A percentile compares a stretch with the other conserved stretches of the same genome.
These are phyloP conservation scores for Eutypa lata DNA, from an alignment of 2,329 filamentous ascomycete species.

Conservation along the genomic window DNA sequence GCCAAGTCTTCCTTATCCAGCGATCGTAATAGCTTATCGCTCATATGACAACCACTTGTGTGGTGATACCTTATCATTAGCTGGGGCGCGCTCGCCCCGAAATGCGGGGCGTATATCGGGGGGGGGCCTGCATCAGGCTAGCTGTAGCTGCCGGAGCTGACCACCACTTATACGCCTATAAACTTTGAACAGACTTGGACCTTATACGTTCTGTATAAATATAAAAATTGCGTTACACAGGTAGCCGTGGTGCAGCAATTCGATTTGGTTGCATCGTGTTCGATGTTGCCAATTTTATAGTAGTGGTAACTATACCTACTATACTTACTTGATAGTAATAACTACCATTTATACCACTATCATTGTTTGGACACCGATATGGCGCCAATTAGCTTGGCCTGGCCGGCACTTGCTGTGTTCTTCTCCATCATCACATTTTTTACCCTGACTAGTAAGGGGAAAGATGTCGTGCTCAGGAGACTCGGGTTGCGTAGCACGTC, in stretches of 20 bases:
- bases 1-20: not conserved
- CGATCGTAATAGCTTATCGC: not conserved
- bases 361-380: too few relatives aligned
- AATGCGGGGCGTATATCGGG: not conserved
- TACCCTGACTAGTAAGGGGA: conserved; percentile 9
- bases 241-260: too few relatives aligned
- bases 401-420: conserved; percentile 15
- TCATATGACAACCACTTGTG: not conserved
- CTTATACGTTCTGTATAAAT: too few relatives aligned
- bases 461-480: conserved; percentile 15
- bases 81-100: not conserved
- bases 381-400: conserved; percentile 9
- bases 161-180: not conserved
- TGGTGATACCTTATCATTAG: not conserved
- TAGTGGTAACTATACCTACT: too few relatives aligned
- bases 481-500: conserved; percentile 11
- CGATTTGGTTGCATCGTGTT: too few relatives aligned
- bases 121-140: not conserved
- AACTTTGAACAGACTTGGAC: too few relatives aligned
- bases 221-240: not conserved
- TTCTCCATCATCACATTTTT: conserved; percentile 20
- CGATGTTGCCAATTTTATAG: not conserved
- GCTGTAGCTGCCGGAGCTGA: not conserved
- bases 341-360: too few relatives aligned
- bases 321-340: too few relatives aligned